Percentiles rank a stretch among this genome's conserved stretches.
These are phyloP conservation scores for Lactarius psammicola DNA, from an alignment of 768 basidiomycete species.

Conservation along the genomic window DNA sequence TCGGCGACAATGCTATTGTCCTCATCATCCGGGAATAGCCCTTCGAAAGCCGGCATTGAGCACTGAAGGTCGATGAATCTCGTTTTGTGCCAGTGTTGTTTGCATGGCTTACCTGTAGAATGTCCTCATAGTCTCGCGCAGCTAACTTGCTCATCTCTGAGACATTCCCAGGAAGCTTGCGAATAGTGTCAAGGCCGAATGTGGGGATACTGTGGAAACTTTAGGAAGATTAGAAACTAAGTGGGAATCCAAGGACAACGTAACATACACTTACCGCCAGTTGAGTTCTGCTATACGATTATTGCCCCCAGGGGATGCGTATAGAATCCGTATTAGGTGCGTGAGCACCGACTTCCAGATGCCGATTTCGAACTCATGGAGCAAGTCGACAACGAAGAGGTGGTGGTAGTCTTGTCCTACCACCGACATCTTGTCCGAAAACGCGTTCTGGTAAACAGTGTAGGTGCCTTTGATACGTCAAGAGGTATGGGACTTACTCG, in stretches of 20 bases:
- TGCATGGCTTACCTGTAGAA: background rate
- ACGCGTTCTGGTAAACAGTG: background rate
- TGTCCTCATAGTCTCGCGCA: background rate
- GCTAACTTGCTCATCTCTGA: background rate
- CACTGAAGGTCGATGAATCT: background rate
- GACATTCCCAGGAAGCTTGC: background rate
- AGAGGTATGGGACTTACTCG: background rate
- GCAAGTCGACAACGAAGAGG: conserved; percentile 37
- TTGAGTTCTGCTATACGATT: background rate
- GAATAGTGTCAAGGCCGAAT: background rate
- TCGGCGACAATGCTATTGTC: conserved; percentile 45
- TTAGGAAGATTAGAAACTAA: background rate
- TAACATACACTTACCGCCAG: no score
- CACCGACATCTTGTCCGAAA: background rate
- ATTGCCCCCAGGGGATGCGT: conserved; percentile 25
- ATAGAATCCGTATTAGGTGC: conserved; percentile 39
- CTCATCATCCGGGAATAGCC: conserved; percentile 29
- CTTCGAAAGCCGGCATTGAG: background rate
- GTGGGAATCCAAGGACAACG: no score
- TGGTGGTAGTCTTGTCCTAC: conserved; percentile 13
- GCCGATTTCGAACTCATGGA: conserved; percentile 45
- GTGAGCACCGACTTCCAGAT: conserved; percentile 40
- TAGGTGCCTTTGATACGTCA: background rate
- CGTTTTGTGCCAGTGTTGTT: no score
- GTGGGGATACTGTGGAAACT: background rate